Base-by-base conservation (phyloP, 345 rosid genomes). In the Eucalyptus leucophloia region DNA sequence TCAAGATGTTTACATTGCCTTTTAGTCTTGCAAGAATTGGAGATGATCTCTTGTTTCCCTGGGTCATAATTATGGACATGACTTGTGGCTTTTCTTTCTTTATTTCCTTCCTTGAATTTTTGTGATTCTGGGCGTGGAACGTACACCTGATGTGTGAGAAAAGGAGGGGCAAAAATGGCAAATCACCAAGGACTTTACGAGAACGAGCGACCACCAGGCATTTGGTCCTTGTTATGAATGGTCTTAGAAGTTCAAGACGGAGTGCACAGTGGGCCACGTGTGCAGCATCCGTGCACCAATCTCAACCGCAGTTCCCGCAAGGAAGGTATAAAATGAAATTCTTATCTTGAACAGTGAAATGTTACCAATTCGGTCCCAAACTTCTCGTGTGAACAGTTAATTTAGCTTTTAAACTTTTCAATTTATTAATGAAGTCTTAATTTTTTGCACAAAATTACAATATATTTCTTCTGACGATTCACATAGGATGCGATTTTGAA, bases 321-420 rank as follows among this genome's bases (percentile, higher is more conserved):
- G 40, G 37, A 65, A 15, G 77, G 77, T 15, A n/a, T 65, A 15
- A n/a, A 24, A 24, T 10, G 58, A 53, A 62, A 30, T 62, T 62
- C 72, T 62, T 30, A 12, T 12, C 32, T 21, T 24, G 13, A 60
- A 12, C 1, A 32, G 17, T 13, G 37, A 4, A n/a, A 65, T 4
- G 4, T 32, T 18, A 32, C 82, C 82, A 10, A 72, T 3, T 21
- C 2, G 6, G 28, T 10, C 8, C 2, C 44, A 21, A 15, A 34
- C 19, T 34, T 67, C n/a, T 2, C 1, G 12, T 8, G 1, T 0
- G 0, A 7, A 67, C 0, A 0, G n/a, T n/a, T 0, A 2, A 18
- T 67, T 32, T 4, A 69, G 2, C 34, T 19, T 34, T 18, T 0
- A 3, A 2, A 54, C 2, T 54, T 18, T 34, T 19, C 0, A 6